phyloP scores from a whole-genome alignment of 2,329 filamentous ascomycete species.

The Nigrospora oryzae region DNA sequence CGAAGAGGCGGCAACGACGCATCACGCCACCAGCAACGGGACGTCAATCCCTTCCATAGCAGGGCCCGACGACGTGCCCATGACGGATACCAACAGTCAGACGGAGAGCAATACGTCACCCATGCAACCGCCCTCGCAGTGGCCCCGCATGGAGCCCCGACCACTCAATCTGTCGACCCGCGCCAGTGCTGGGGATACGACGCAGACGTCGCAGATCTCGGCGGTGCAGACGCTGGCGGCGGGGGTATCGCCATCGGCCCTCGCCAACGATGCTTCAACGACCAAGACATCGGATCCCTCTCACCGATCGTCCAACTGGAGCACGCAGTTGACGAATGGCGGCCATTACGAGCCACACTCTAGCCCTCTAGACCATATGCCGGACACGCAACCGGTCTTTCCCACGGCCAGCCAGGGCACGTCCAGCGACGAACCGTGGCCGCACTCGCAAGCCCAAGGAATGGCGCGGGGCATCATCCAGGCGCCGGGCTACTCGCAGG shows the following conservation, averaged over 20 bases:
- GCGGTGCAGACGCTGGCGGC: slow-evolving; percentile 48
- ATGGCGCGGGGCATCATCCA: slow-evolving; percentile 30
- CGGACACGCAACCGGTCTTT: slow-evolving; percentile 39
- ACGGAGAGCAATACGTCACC: slow-evolving; percentile 32
- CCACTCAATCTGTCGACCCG: slow-evolving; percentile 25
- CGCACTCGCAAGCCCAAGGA: slow-evolving; percentile 48
- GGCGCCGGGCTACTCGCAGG: slow-evolving; percentile 22
- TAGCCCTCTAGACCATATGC: slow-evolving; percentile 27
- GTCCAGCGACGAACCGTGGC: slow-evolving; percentile 46
- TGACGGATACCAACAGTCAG: slow-evolving; percentile 45
- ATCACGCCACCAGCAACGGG: slow-evolving; percentile 44
- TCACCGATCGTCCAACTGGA: slow-evolving; percentile 51
- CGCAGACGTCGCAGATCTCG: slow-evolving; percentile 57
- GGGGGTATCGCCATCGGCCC: slow-evolving; percentile 48
- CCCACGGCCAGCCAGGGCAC: slow-evolving; percentile 31
- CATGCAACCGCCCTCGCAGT: slow-evolving; percentile 41
- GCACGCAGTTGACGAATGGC: slow-evolving; percentile 68
- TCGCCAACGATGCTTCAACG: slow-evolving; percentile 80
- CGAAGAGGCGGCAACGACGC: slow-evolving; percentile 29
- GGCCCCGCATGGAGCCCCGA: slow-evolving; percentile 21
- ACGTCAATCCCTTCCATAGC: slow-evolving; percentile 39
- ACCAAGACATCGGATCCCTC: slow-evolving; percentile 81
- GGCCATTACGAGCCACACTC: slow-evolving; percentile 35
- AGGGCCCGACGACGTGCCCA: slow-evolving; percentile 49
- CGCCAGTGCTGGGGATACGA: slow-evolving; percentile 35